A percentile compares a stretch with the other conserved stretches of the same genome.
Conservation (phyloP, 1,284 basidiomycete genomes). For the Afroboletus lepidellus region DNA sequence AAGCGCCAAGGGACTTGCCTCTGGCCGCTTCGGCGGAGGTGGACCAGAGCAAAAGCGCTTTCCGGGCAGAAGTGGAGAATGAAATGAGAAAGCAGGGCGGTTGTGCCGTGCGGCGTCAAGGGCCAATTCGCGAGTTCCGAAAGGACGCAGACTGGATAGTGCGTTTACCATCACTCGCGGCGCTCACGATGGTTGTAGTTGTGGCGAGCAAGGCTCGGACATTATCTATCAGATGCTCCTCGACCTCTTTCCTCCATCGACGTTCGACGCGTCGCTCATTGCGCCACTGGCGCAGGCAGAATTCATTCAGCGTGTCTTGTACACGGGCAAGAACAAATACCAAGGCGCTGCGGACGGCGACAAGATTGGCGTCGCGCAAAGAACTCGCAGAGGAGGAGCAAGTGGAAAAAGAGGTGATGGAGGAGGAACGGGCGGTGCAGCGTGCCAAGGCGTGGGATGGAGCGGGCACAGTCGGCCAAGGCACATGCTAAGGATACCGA, state of each 20-base stretch:
- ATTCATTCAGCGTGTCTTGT: no score
- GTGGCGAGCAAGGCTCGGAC: constrained; percentile 75
- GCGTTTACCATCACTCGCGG: constrained; percentile 35
- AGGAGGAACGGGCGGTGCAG: no score
- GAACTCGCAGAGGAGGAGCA: no score
- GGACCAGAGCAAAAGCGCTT: constrained; percentile 52
- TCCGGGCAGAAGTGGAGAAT: constrained; percentile 64
- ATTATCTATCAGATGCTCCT: constrained; percentile 76
- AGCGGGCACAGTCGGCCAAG: constrained; percentile 15
- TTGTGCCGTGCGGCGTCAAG: constrained; percentile 59
- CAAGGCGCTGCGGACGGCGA: constrained; percentile 27
- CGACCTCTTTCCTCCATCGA: constrained; percentile 65
- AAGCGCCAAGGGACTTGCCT: no score
- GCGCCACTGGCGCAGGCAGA: constrained; percentile 44
- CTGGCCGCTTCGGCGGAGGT: no score
- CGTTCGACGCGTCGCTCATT: constrained; percentile 50
- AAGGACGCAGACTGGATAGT: constrained; percentile 82
- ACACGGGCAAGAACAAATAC: constrained; percentile 46
- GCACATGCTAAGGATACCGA: neutral
- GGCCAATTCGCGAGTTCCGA: constrained; percentile 75
- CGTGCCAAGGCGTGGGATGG: no score
- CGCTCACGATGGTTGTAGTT: constrained; percentile 42
- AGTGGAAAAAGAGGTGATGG: no score
- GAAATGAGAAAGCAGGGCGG: constrained; percentile 63
- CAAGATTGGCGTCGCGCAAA: no score